Evolutionary conservation across 176 grass and related monocot genomes (phyloP), one percentile per base, ranked within the genome.

Genomic region (Oryza punctata): DNA sequence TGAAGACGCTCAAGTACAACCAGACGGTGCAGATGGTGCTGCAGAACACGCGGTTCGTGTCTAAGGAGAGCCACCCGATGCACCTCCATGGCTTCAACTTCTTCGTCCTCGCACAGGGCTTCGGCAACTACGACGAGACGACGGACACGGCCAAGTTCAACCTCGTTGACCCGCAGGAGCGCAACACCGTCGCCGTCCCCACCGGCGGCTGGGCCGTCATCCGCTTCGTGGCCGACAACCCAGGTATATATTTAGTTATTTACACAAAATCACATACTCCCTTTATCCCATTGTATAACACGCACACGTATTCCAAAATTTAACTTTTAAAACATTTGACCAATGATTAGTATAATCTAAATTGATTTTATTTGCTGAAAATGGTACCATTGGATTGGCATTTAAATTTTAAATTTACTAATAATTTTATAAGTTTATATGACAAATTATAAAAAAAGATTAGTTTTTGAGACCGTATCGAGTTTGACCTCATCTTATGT

Each of bases 61-160:
- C 80, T 18, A 75, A 50, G 77, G 93, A 96, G 77, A 94, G 70
- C 87, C 94, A 97, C 82, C 94, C 94, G n/a, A 44, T 97, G 63
- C 94, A 97, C 79, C 78, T 96, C 61, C 90, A 96, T 12, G 90
- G 90, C 4, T 92, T 79, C 78, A 91, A 96, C 83, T 96, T 96
- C 80, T 92, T 81, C 49, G 83, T 96, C n/a, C 40, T 96, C 2
- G 93, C 93, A 0, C 93, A 96, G 38, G 90, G 86, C 30, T 92
- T 93, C 12, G 90, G 94, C 12, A 96, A 96, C 69, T 96, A 87
- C 87, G 16, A 88, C 44, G 7, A 28, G 2, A 28, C 67, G 1
- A 18, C 12, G 5, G 80, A 68, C 4, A 21, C 15, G 67, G 44
- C 24, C 1, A 9, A 7, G 3, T 88, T 84, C 65, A 91, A 94